A percentile compares a stretch with the other conserved stretches of the same genome.
These are phyloP conservation scores for Trametes cinnabarina DNA, from an alignment of 768 basidiomycete genomes.

Conservation along the genomic window DNA sequence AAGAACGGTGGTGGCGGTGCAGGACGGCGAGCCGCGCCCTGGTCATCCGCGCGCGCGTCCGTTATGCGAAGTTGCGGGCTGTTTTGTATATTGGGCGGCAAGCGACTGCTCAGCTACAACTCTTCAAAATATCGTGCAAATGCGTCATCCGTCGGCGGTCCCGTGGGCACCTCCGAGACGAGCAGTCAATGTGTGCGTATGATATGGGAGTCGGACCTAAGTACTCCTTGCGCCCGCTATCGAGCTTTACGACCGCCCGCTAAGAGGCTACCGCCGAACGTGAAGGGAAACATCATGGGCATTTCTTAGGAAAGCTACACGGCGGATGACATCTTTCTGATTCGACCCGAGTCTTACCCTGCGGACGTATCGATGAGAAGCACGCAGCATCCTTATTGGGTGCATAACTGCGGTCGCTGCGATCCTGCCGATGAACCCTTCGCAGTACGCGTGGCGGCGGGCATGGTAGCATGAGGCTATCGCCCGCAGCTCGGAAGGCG, in stretches of 20 bases:
- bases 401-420: neutral
- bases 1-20: constrained; percentile 15
- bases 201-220: too few species aligned
- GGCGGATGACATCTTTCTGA: neutral
- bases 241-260: too few species aligned
- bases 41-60: neutral
- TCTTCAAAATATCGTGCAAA: neutral
- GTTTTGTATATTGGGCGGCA: too few species aligned
- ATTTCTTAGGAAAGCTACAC: neutral
- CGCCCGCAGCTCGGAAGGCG: neutral
- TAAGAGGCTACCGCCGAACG: neutral
- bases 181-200: neutral
- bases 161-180: neutral
- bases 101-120: too few species aligned
- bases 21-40: neutral
- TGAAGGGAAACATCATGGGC: neutral
- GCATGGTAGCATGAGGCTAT: constrained; percentile 5
- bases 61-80: neutral
- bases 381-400: neutral
- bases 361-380: neutral
- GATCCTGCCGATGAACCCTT: neutral
- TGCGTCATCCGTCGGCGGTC: neutral
- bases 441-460: neutral
- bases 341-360: neutral
- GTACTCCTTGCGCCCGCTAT: too few species aligned